Percentiles rank a stretch among this genome's conserved stretches.
Conservation (phyloP, 108 stramenopile genomes). For the Stephanodiscus minutulus region DNA sequence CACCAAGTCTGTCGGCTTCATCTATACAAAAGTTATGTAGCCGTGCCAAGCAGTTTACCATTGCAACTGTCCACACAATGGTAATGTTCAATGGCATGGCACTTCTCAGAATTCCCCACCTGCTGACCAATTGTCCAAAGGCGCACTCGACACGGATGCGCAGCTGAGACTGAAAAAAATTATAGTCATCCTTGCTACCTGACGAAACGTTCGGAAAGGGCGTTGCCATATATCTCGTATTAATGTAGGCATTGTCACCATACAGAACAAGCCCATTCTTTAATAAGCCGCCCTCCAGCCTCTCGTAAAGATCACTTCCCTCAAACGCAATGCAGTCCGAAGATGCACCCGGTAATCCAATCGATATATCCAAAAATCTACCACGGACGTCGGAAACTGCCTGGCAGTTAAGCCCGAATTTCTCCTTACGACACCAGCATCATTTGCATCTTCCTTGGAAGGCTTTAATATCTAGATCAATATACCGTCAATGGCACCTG, state of each 20-base stretch:
- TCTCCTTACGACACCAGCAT: conserved; percentile 42
- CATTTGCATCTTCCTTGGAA: conserved; percentile 6
- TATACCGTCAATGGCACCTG: no score
- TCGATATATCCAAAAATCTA: neutral
- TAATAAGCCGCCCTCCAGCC: neutral
- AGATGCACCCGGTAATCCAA: neutral
- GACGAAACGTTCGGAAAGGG: neutral
- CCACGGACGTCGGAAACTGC: neutral
- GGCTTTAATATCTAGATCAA: no score
- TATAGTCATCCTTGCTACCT: conserved; percentile 34
- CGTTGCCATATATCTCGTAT: conserved; percentile 6
- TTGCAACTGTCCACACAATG: neutral
- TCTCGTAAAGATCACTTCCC: neutral
- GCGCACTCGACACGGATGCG: conserved; percentile 35
- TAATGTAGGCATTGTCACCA: neutral
- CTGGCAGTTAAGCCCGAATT: conserved; percentile 34
- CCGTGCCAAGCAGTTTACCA: neutral
- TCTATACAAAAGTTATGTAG: conserved; percentile 31
- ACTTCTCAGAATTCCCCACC: conserved; percentile 2
- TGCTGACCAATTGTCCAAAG: conserved; percentile 38
- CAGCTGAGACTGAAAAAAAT: conserved; percentile 46
- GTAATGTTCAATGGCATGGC: neutral
- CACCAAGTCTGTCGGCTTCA: no score
- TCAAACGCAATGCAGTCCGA: conserved; percentile 3
- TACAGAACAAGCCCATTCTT: neutral